phyloP scores from a whole-genome alignment of 108 stramenopile genomes.

The Cylindrotheca fusiformis region DNA sequence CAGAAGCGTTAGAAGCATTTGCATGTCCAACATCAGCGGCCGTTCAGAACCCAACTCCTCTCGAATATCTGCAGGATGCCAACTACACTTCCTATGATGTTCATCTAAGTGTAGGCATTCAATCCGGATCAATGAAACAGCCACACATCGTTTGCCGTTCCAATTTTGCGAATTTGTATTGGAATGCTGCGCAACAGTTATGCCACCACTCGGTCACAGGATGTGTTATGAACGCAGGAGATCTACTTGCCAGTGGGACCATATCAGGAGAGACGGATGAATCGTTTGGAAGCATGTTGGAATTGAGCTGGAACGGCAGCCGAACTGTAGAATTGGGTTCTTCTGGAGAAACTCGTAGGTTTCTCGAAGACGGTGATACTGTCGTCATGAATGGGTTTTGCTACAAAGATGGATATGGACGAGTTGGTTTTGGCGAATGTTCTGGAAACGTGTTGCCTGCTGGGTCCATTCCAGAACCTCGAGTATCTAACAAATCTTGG shows the following conservation, averaged over 20 bases:
- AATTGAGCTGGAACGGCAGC: conserved; percentile 86
- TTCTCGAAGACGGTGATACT: conserved; percentile 86
- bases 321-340: conserved; percentile 54
- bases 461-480: conserved; percentile 1
- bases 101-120: conserved; percentile 62
- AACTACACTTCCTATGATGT: conserved; percentile 79
- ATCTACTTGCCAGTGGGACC: conserved; percentile 86
- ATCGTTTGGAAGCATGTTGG: conserved; percentile 84
- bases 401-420: conserved; percentile 49
- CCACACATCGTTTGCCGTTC: conserved; percentile 58
- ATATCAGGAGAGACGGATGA: conserved; percentile 66
- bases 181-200: conserved; percentile 89
- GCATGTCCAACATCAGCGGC: conserved; percentile 50
- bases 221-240: conserved; percentile 85
- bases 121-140: conserved; percentile 31
- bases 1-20: conserved; percentile 77
- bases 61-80: conserved; percentile 77
- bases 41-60: conserved; percentile 59
- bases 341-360: conserved; percentile 58
- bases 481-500: too few species aligned
- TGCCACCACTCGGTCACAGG: conserved; percentile 92
- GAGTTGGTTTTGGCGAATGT: conserved; percentile 69
- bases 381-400: conserved; percentile 82
- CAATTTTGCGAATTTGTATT: conserved; percentile 82
- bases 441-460: conserved; percentile 66